Evolutionary conservation across 2,329 filamentous ascomycete species (phyloP), one percentile per base, ranked within the genome.

Genomic region (Fusarium sp.): DNA sequence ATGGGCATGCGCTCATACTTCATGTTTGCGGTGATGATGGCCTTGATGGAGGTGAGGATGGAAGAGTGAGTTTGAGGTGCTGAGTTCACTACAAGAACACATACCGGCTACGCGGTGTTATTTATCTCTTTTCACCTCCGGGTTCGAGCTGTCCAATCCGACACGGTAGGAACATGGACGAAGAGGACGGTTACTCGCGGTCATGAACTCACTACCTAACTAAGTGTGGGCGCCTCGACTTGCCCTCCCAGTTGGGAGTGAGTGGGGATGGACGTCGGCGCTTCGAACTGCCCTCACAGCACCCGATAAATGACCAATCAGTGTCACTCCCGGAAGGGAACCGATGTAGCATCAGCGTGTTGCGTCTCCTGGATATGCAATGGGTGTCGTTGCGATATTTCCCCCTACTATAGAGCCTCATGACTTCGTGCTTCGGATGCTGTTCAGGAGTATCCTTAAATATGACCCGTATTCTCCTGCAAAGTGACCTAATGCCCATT

Each of bases 1-100:
- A 79, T 78, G 22, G 72, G 54, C 74, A 77, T 79, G 27, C 77
- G 77, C 54, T 64, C 40, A 45, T 77, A 78, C 47, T 77, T 72
- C 77, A 79, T 79, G 10, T 25, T 47, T 25, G 42, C 8, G 22
- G 13, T 47, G 42, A 16, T 47, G 20, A 25, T 25, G 22, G 20
- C 7, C 22, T 16, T 47, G 20, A 47, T 47, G 42, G 42, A 42
- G 22, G 20, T 13, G 42, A 5, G 13, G n/a, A 45, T 4, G 5
- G 13, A 13, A 45, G 42, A 45, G 42, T 14, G 20, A 45, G 13
- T 25, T 45, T 22, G 42, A 45, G n/a, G 20, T 25, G 42, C 20
- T 45, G 42, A 8, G 14, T 8, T 9, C 20, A 25, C 20, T 4
- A 6, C 20, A 14, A 25, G 5, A 14, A 14, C 20, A 45, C 13